Conservation (phyloP, 2,329 filamentous ascomycete species). For the Diplodia corticola region DNA sequence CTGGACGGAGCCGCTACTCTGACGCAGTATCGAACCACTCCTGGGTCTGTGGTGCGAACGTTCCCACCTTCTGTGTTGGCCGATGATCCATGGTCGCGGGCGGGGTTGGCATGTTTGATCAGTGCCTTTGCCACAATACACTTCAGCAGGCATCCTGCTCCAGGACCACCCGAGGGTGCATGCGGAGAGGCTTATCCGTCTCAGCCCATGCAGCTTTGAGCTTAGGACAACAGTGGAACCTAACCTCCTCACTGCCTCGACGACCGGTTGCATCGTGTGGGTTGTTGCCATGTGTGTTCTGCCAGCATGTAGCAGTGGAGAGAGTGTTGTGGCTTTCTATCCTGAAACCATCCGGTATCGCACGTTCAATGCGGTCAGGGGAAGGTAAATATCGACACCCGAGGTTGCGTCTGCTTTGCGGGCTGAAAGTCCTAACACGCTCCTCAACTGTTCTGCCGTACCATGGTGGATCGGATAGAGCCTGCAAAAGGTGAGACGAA, state of each 20-base stretch:
- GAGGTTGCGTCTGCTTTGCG: not conserved
- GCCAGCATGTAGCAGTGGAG: not conserved
- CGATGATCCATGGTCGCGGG: not conserved
- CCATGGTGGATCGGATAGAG: not conserved
- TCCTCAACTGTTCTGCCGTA: not conserved
- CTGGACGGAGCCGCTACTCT: not conserved
- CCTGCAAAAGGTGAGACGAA: not conserved
- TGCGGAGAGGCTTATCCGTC: conserved; percentile 1
- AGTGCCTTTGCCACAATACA: conserved; percentile 5
- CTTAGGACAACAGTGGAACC: not conserved
- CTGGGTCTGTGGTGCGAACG: conserved; percentile 12
- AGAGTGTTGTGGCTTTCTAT: not conserved
- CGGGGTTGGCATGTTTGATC: not conserved
- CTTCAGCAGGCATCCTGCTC: not conserved
- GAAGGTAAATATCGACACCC: not conserved
- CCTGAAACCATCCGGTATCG: not conserved
- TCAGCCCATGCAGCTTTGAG: not conserved
- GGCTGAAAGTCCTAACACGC: not conserved
- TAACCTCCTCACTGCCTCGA: not conserved
- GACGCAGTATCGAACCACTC: conserved; percentile 10
- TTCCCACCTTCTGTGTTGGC: conserved; percentile 17
- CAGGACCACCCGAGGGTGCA: not conserved
- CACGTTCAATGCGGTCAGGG: not conserved
- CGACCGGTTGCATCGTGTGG: not conserved
- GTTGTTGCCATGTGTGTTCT: not conserved